Evolutionary conservation across 2,329 filamentous ascomycete genomes (phyloP).

Genomic region (Penicillium psychrosexuale): DNA sequence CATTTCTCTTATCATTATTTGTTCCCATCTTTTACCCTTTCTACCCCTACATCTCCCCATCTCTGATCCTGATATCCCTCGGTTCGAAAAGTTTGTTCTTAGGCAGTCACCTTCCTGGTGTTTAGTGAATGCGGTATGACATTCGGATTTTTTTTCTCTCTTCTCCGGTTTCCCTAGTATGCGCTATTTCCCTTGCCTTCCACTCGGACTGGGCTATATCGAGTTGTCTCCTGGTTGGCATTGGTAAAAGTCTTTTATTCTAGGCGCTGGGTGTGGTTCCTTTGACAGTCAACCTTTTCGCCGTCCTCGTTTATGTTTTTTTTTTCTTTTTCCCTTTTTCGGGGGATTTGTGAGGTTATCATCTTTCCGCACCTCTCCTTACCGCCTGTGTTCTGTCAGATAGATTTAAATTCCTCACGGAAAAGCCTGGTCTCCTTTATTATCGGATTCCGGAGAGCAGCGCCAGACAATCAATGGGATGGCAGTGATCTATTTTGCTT

Average conservation of each 20-base stretch:
- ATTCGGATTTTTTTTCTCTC: constrained; percentile 21
- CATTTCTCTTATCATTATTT: constrained; percentile 26
- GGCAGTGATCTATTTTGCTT: constrained; percentile 1
- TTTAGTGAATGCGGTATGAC: constrained; percentile 33
- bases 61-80: constrained; percentile 43
- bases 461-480: constrained; percentile 7
- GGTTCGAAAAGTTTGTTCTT: constrained; percentile 42
- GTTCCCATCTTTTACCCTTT: constrained; percentile 21
- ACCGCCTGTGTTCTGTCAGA: constrained; percentile 10
- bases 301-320: background rate
- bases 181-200: background rate
- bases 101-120: constrained; percentile 32
- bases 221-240: constrained; percentile 1
- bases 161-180: constrained; percentile 11
- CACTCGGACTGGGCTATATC: background rate
- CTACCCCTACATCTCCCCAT: constrained; percentile 22
- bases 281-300: background rate
- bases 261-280: constrained; percentile 18
- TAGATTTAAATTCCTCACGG: constrained; percentile 21
- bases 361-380: constrained; percentile 1
- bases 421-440: constrained; percentile 7
- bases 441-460: constrained; percentile 3
- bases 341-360: constrained; percentile 1
- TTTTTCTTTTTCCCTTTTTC: no score
- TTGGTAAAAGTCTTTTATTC: constrained; percentile 20